Percentiles rank a stretch among this genome's conserved stretches.
phyloP scores from a whole-genome alignment of 2,329 filamentous ascomycete genomes.

The Huntiella decipiens region DNA sequence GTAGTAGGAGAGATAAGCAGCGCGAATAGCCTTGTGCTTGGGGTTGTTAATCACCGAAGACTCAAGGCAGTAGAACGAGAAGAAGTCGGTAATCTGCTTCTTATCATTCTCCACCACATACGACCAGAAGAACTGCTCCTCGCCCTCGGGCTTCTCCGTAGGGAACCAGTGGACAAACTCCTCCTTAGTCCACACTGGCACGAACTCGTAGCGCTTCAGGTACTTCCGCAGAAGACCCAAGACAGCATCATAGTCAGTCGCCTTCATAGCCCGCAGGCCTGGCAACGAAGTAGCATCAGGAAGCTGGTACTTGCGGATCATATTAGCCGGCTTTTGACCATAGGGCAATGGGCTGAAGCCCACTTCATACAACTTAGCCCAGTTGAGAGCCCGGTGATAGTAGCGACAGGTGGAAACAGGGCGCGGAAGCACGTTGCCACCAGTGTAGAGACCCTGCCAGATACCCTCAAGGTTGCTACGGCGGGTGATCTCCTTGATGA shows the following conservation, averaged over 20 bases:
- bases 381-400: conserved; percentile 84
- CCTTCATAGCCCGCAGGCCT: conserved; percentile 64
- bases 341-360: conserved; percentile 79
- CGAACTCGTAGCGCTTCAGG: conserved; percentile 61
- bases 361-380: conserved; percentile 87
- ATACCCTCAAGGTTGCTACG: conserved; percentile 71
- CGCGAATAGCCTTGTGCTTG: conserved; percentile 62
- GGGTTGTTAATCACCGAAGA: conserved; percentile 74
- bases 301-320: conserved; percentile 71
- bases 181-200: conserved; percentile 58
- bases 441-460: conserved; percentile 93
- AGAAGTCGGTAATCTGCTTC: conserved; percentile 82
- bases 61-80: conserved; percentile 91
- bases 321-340: conserved; percentile 66
- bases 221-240: conserved; percentile 59
- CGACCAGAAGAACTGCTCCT: conserved; percentile 76
- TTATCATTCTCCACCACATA: conserved; percentile 69
- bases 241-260: conserved; percentile 59
- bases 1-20: conserved; percentile 96
- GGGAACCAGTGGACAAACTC: conserved; percentile 75
- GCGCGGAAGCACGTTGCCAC: conserved; percentile 73
- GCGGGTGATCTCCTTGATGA: conserved; percentile 95
- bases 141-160: conserved; percentile 42
- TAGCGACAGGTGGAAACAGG: conserved; percentile 88
- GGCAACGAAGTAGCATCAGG: conserved; percentile 53